Conservation (phyloP, 225 moss, liverwort and hornwort species). For the Asterella californica region DNA sequence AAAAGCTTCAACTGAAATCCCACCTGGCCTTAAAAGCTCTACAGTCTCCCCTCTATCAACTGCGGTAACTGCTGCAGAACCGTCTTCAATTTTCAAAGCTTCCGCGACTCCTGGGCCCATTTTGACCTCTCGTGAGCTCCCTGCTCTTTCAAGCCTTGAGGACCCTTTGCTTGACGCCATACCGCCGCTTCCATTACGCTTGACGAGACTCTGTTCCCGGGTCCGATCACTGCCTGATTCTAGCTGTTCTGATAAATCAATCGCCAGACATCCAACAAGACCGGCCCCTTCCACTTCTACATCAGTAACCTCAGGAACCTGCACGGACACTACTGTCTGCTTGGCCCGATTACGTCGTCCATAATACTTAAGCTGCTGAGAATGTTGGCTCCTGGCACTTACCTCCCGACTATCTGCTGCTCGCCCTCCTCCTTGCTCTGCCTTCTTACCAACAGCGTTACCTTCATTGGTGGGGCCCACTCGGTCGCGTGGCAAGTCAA, state of each 20-base stretch:
- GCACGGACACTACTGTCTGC: constrained; percentile 20
- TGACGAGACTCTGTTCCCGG: constrained; percentile 18
- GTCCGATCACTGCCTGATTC: constrained; percentile 27
- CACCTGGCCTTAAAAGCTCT: constrained; percentile 13
- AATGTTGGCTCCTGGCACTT: constrained; percentile 31
- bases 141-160: constrained; percentile 20
- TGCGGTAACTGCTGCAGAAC: constrained; percentile 19
- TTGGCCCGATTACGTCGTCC: constrained; percentile 44
- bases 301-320: constrained; percentile 13
- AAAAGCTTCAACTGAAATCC: not conserved
- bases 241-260: constrained; percentile 32
- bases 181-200: constrained; percentile 35
- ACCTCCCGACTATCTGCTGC: constrained; percentile 19
- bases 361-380: constrained; percentile 45
- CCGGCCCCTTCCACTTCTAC: constrained; percentile 28
- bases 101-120: constrained; percentile 14
- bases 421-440: constrained; percentile 23
- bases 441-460: constrained; percentile 17
- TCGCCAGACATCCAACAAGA: constrained; percentile 29
- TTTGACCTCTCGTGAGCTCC: constrained; percentile 13
- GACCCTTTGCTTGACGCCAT: constrained; percentile 22
- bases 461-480: constrained; percentile 32
- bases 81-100: constrained; percentile 4
- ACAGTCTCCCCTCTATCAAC: constrained; percentile 6
- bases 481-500: constrained; percentile 26